phyloP scores from a whole-genome alignment of 345 rosid genomes.

The Erysimum cheiranthoides region DNA sequence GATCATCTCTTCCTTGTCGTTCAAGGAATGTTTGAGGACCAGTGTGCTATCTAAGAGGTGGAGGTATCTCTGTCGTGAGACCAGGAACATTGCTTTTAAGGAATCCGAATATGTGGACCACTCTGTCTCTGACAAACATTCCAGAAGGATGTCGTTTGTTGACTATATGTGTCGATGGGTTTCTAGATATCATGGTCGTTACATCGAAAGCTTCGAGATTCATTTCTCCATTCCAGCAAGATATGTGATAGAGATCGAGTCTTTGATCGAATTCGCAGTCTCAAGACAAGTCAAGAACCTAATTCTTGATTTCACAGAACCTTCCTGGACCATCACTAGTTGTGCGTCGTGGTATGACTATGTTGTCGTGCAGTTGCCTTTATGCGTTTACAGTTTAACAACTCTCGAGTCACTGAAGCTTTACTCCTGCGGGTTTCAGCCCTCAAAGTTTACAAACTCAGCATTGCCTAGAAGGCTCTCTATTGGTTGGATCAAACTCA shows the following conservation, averaged over 20 bases:
- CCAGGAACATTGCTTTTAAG: slow-evolving; percentile 39
- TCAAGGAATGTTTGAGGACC: slow-evolving; percentile 52
- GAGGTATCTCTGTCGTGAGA: slow-evolving; percentile 39
- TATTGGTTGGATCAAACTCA: slow-evolving; percentile 49
- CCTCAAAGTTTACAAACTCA: slow-evolving; percentile 15
- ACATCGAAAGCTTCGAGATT: slow-evolving; percentile 31
- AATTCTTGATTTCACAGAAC: background rate
- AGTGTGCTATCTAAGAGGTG: slow-evolving; percentile 46
- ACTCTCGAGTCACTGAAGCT: background rate
- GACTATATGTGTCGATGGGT: slow-evolving; percentile 34
- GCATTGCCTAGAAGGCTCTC: slow-evolving; percentile 38
- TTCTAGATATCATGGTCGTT: background rate
- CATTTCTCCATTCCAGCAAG: slow-evolving; percentile 33
- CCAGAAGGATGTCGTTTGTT: slow-evolving; percentile 32
- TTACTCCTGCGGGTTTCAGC: background rate
- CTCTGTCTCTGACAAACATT: slow-evolving; percentile 16
- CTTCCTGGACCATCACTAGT: background rate
- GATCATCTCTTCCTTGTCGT: slow-evolving; percentile 49
- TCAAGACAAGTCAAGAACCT: slow-evolving; percentile 10
- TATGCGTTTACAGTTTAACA: background rate
- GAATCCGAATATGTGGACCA: slow-evolving; percentile 38
- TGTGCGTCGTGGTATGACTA: background rate
- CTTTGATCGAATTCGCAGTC: background rate
- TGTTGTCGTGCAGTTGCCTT: background rate
- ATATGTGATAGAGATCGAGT: background rate